Conservation (phyloP, 108 stramenopile genomes). For the Skeletonema potamos region DNA sequence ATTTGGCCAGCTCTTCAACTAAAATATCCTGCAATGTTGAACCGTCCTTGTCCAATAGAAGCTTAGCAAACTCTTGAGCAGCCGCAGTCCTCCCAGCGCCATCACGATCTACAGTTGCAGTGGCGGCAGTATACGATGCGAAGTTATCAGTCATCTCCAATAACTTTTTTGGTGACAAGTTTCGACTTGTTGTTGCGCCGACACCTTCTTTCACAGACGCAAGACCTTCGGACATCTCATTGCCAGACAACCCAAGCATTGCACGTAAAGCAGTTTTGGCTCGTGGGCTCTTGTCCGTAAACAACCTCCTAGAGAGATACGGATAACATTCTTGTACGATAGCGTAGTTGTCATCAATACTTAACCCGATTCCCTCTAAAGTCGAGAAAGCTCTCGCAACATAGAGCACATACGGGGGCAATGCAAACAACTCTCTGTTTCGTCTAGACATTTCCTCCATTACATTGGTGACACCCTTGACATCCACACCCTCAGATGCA, state of each 20-base stretch:
- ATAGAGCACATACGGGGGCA: constrained; percentile 84
- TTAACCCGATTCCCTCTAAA: constrained; percentile 86
- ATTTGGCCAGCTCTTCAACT: constrained; percentile 70
- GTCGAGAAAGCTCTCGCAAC: constrained; percentile 83
- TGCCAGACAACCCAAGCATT: constrained; percentile 68
- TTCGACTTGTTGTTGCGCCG: constrained; percentile 8
- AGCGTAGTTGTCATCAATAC: constrained; percentile 82
- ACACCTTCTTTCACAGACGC: constrained; percentile 48
- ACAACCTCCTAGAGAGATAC: constrained; percentile 79
- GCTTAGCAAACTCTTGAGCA: constrained; percentile 66
- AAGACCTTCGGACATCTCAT: constrained; percentile 25
- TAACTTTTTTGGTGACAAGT: constrained; percentile 64
- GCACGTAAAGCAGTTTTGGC: constrained; percentile 75
- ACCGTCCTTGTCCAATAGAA: constrained; percentile 69
- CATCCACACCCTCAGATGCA: constrained; percentile 72
- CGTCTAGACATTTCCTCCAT: constrained; percentile 81
- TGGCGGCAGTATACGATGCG: constrained; percentile 81
- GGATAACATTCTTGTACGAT: constrained; percentile 90
- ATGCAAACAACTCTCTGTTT: constrained; percentile 73
- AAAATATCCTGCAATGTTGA: constrained; percentile 74
- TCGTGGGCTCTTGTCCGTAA: constrained; percentile 85
- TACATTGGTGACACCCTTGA: constrained; percentile 75
- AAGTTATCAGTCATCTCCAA: constrained; percentile 86
- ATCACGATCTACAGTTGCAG: constrained; percentile 66
- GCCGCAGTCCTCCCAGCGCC: constrained; percentile 62